These are phyloP conservation scores for Leptographium radiaticola DNA, from an alignment of 2,329 filamentous ascomycete species.

Conservation along the genomic window DNA sequence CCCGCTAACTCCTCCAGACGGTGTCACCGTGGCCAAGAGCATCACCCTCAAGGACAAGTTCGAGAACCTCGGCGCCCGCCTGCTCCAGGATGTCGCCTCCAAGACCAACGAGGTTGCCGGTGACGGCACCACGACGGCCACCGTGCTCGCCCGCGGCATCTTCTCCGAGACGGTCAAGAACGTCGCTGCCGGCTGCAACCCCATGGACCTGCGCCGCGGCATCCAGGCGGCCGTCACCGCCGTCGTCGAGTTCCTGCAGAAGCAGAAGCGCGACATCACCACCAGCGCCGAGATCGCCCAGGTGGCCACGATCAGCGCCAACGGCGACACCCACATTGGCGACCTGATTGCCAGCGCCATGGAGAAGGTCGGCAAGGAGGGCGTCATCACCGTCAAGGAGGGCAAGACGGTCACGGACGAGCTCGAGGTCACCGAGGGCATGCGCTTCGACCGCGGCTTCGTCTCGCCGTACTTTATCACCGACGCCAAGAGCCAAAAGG, in stretches of 20 bases:
- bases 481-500: conserved; percentile 96
- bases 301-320: conserved; percentile 95
- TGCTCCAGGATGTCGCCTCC: conserved; percentile 94
- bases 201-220: conserved; percentile 94
- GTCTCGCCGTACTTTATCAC: conserved; percentile 99
- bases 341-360: conserved; percentile 94
- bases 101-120: conserved; percentile 99
- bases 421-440: conserved; percentile 97
- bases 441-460: conserved; percentile 98
- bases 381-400: conserved; percentile 99
- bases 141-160: conserved; percentile 91
- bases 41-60: conserved; percentile 96
- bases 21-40: conserved; percentile 80
- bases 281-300: conserved; percentile 95
- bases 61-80: conserved; percentile 94
- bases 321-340: conserved; percentile 90
- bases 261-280: conserved; percentile 96
- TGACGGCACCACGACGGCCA: conserved; percentile 97
- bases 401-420: conserved; percentile 97
- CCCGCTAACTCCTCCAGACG: conserved; percentile 28
- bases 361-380: conserved; percentile 99
- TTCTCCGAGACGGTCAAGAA: conserved; percentile 99
- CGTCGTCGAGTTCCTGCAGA: conserved; percentile 85
- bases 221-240: conserved; percentile 94
- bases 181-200: conserved; percentile 97